These are phyloP conservation scores for Fragaria vesca DNA, from an alignment of 306 rosid genomes.

Conservation along the genomic window DNA sequence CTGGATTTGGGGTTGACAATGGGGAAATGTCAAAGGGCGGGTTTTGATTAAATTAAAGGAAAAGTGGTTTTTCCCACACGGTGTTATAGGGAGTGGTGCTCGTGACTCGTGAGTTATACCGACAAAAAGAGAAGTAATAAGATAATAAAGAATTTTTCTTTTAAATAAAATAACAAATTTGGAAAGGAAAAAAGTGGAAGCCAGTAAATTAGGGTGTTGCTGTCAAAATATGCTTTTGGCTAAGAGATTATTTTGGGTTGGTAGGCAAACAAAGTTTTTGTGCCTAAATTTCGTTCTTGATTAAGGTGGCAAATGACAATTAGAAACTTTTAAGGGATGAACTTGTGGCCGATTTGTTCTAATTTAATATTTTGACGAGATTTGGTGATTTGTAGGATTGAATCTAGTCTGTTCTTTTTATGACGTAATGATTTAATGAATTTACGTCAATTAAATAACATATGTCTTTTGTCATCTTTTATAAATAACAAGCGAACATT, in stretches of 20 bases:
- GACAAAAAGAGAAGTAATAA: slow-evolving; percentile 31
- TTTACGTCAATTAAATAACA: no score
- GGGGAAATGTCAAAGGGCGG: slow-evolving; percentile 35
- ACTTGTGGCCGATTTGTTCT: background rate
- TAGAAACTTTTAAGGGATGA: background rate
- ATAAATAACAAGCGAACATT: no score
- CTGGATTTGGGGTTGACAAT: slow-evolving; percentile 42
- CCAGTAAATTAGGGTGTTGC: slow-evolving; percentile 26
- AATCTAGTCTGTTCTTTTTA: background rate
- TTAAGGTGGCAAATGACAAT: background rate
- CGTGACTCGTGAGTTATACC: slow-evolving; percentile 49
- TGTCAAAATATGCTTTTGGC: background rate
- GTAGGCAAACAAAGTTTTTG: background rate
- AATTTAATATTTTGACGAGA: background rate
- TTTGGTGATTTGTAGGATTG: background rate
- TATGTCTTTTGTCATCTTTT: no score
- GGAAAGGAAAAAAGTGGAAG: slow-evolving; percentile 1
- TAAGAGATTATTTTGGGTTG: slow-evolving; percentile 10
- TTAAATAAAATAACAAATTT: no score
- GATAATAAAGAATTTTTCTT: background rate
- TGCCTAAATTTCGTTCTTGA: background rate
- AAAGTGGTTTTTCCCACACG: slow-evolving; percentile 33
- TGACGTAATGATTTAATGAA: background rate
- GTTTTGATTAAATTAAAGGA: slow-evolving; percentile 18
- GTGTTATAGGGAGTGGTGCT: slow-evolving; percentile 37